These are phyloP conservation scores for Dictyostelium intermedium DNA, from an alignment of 78 protist genomes.

Conservation along the genomic window DNA sequence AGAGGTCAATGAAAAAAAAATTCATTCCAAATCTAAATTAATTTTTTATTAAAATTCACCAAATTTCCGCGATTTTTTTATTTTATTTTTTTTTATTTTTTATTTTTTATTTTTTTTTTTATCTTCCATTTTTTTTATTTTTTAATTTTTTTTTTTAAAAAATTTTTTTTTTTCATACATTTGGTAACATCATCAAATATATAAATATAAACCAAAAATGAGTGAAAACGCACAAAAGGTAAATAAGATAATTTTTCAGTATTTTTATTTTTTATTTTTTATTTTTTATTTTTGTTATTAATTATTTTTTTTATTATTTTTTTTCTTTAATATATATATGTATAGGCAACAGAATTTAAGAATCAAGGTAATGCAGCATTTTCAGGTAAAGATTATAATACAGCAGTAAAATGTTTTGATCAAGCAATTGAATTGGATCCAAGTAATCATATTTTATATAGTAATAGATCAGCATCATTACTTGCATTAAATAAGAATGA, in stretches of 20 bases:
- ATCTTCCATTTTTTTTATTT: neutral
- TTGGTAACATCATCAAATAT: neutral
- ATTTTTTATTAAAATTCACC: neutral
- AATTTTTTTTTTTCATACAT: neutral
- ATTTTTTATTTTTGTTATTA: neutral
- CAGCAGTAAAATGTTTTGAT: slow-evolving; percentile 89
- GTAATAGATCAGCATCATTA: slow-evolving; percentile 93
- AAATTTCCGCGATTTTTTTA: neutral
- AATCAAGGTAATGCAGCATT: slow-evolving; percentile 92
- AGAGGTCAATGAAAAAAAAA: no score
- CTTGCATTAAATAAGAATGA: slow-evolving; percentile 75
- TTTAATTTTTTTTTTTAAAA: neutral
- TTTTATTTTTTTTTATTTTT: neutral
- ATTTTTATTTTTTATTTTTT: neutral
- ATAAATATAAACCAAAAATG: neutral
- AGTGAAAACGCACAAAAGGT: neutral
- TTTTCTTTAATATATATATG: neutral
- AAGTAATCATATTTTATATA: slow-evolving; percentile 91
- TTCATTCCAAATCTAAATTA: no score
- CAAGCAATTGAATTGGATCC: slow-evolving; percentile 89
- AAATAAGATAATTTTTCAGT: neutral
- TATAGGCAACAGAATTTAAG: slow-evolving; percentile 79
- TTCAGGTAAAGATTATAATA: slow-evolving; percentile 82
- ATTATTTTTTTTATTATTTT: neutral
- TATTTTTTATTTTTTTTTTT: neutral